Evolutionary conservation across 306 rosid genomes (phyloP).

Genomic region (Adenanthera pavonina): DNA sequence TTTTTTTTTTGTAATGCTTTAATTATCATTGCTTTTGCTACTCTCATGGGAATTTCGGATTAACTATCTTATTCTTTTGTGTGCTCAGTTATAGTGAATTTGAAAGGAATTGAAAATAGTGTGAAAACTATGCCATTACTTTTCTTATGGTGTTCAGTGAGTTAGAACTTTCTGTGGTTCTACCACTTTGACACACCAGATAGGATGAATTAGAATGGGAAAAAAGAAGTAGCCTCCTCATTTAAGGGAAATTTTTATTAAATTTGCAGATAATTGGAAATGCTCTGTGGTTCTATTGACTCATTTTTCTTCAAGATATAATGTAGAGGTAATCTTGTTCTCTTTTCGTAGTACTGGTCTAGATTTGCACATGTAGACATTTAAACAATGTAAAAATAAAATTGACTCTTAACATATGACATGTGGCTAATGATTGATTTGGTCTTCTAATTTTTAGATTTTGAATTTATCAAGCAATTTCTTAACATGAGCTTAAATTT

Average conservation of each 20-base stretch:
- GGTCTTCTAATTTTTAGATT: background rate
- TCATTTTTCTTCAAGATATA: constrained; percentile 94
- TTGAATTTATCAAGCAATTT: background rate
- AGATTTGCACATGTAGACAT: constrained; percentile 10
- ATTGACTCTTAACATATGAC: background rate
- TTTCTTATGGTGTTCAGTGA: constrained; percentile 3
- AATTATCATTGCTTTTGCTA: background rate
- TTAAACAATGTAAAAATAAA: background rate
- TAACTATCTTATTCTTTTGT: background rate
- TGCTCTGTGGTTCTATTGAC: constrained; percentile 88
- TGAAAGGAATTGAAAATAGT: background rate
- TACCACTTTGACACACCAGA: background rate
- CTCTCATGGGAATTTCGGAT: background rate
- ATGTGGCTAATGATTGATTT: background rate
- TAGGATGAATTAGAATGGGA: background rate
- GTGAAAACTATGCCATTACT: background rate
- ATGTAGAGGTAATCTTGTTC: constrained; percentile 67
- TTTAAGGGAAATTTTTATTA: constrained; percentile 11
- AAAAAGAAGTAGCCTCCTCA: constrained; percentile 2
- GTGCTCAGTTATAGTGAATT: background rate
- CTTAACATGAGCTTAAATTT: too few relatives aligned
- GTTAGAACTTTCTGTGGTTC: constrained; percentile 2
- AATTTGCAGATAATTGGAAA: constrained; percentile 73
- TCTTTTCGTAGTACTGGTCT: background rate
- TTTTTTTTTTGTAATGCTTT: background rate